Percentiles rank a stretch among this genome's conserved stretches.
These are phyloP conservation scores for Erodium texanum DNA, from an alignment of 441 rosid genomes.

Conservation along the genomic window DNA sequence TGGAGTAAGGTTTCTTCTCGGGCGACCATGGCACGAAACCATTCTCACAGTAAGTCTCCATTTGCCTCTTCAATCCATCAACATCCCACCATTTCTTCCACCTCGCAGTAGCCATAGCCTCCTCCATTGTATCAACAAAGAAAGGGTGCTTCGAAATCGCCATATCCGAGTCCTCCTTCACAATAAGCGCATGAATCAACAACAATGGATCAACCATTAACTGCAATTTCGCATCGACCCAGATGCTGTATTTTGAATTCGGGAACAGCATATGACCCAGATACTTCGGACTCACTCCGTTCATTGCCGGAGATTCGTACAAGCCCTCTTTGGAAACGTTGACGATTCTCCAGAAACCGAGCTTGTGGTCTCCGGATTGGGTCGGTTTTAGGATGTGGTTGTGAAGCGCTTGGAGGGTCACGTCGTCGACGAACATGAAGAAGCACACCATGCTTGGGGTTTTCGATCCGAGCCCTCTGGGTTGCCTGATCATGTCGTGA, in stretches of 20 bases:
- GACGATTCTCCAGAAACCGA: constrained; percentile 71
- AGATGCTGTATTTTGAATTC: constrained; percentile 67
- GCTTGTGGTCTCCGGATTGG: constrained; percentile 17
- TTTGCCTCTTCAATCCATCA: constrained; percentile 51
- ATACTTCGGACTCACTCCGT: constrained; percentile 74
- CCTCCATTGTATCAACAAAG: constrained; percentile 68
- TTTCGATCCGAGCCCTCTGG: constrained; percentile 61
- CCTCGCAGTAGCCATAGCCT: constrained; percentile 89
- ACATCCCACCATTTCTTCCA: constrained; percentile 89
- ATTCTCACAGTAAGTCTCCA: constrained; percentile 79
- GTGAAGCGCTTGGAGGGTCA: constrained; percentile 41
- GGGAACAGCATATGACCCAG: constrained; percentile 75
- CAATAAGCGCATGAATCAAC: constrained; percentile 58
- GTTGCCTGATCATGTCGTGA: constrained; percentile 85
- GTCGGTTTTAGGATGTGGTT: constrained; percentile 37
- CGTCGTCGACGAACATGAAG: constrained; percentile 78
- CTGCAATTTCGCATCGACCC: constrained; percentile 83
- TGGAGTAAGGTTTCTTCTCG: constrained; percentile 59
- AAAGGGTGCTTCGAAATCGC: constrained; percentile 73
- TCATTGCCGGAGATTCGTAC: constrained; percentile 68
- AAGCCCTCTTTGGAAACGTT: constrained; percentile 29
- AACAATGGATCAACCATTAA: constrained; percentile 72
- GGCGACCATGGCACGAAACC: constrained; percentile 80
- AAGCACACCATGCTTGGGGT: constrained; percentile 51
- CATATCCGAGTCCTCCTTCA: constrained; percentile 48